A percentile compares a stretch with the other conserved stretches of the same genome.
Evolutionary conservation across 2,329 filamentous ascomycete genomes (phyloP).

Genomic region (Juglanconis sp.): DNA sequence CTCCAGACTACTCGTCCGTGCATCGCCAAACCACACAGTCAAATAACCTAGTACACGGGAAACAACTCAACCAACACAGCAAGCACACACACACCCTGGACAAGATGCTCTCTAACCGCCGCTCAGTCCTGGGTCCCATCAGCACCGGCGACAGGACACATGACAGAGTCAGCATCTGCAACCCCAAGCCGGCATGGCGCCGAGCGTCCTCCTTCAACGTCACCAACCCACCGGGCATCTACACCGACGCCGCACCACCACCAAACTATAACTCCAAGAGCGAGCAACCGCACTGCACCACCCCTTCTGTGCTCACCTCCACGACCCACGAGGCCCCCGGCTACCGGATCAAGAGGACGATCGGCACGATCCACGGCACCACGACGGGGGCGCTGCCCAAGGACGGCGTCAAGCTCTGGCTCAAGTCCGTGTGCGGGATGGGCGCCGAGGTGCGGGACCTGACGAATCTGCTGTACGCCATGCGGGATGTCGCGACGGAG

Average conservation of each 20-base stretch:
- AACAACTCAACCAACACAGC: not conserved
- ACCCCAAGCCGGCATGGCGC: conserved; percentile 8
- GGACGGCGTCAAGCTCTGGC: conserved; percentile 12
- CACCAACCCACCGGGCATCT: not conserved
- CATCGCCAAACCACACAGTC: no score
- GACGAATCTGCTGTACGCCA: conserved; percentile 55
- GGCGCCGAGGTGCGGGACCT: conserved; percentile 60
- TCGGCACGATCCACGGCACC: conserved; percentile 49
- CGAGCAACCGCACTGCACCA: conserved; percentile 1
- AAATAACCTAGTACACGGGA: no score
- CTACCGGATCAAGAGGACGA: conserved; percentile 49
- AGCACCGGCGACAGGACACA: not conserved
- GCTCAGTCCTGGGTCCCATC: conserved; percentile 4
- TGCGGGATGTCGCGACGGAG: conserved; percentile 55
- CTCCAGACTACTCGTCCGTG: no score
- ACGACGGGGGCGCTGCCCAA: conserved; percentile 19
- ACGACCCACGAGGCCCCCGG: conserved; percentile 41
- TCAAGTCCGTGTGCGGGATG: conserved; percentile 31
- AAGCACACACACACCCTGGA: not conserved
- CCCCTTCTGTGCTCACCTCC: conserved; percentile 6
- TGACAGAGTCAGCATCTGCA: not conserved
- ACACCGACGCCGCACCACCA: not conserved
- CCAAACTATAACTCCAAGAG: not conserved
- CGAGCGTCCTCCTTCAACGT: conserved; percentile 9
- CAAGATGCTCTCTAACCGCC: conserved; percentile 12